Evolutionary conservation across 192 early-diverging fungal genomes (phyloP), one percentile per base, ranked within the genome.

Genomic region (Podila verticillata): DNA sequence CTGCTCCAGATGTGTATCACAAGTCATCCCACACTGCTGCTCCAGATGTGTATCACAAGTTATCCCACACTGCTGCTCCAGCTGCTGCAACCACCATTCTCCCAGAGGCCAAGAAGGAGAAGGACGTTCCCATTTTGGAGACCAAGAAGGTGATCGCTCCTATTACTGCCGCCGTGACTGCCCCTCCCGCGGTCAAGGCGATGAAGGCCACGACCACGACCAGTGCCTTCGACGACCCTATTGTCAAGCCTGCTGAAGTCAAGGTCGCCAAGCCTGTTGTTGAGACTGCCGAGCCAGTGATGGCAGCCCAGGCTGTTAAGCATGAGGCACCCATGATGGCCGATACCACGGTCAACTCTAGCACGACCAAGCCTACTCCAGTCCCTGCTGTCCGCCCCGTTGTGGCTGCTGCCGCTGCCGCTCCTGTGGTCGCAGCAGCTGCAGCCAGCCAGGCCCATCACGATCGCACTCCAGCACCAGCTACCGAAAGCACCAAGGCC

Each of bases 201-300:
- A 36, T 63, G 10, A 61, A 28, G 32, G 32, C 59, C 3, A 61
- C 59, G 19, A 31, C 60, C 31, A 29, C 28, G 5, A 61, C 35
- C 34, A 61, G 17, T 22, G 3, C 17, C 19, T 20, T 36, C 31
- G 7, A 32, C 15, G 15, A 28, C 5, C n/a, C 34, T n/a, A 8
- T 31, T 30, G 12, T 5, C 13, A 47, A 49, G 6, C 30, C 60
- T 34, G 59, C 24, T 0, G 68, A 31, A 9, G 19, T 31, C 7
- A 36, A 30, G 44, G 44, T 61, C 13, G 39, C 66, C 17, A 34
- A 57, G 65, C 54, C 66, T 12, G 56, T 57, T 12, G 51, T 57
- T 32, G 56, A 67, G 65, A 44, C 65, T 34, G 65, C 54, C 60
- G 39, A 56, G 32, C 29, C 47, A 22, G 48, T 28, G 22, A 26